Base-by-base conservation (phyloP, 73 alveolate species). In the Paramecium tetraurelia region DNA sequence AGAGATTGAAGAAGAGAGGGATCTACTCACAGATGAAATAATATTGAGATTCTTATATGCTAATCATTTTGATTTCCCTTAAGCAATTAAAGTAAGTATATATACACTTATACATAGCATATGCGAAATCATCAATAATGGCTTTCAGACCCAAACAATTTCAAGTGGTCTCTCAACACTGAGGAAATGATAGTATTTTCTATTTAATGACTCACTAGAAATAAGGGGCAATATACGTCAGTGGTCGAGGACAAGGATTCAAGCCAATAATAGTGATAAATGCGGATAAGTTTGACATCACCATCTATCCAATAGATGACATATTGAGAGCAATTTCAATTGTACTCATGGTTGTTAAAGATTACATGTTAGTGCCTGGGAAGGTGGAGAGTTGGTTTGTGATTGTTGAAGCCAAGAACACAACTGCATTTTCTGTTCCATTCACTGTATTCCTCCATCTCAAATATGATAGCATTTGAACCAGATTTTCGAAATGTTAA, bases 11-110 rank as follows among this genome's bases (percentile, higher is more conserved):
- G 75, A 44, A 5, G 90, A 41, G 7, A 75, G 9, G 18, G 63
- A 75, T 38, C 41, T 38, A 14, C 12, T 80, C 8, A 33, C 90
- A 41, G 70, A 80, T 80, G 76, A 41, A 18, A 8, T 80, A 20
- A 31, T 80, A 18, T 22, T 80, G 8, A 80, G 90, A 80, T 80
- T 43, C 57, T 46, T 80, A 12, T 80, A 80, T 80, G 90, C 76
- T 10, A 80, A 80, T 44, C 43, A 48, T 43, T 80, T 80, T 80
- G 90, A 80, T 46, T 31, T 80, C 20, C 76, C 70, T 43, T 11
- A 41, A 27, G 31, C 90, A 44, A 41, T 80, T 12, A 63, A 63
- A 33, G 84, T 63, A 63, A 5, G 14, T 14, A 27, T 31, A 6
- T 22, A 63, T 4, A 4, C 18, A 7, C 11, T 9, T 27, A 63